Conservation (phyloP, 352 stramenopile species). For the Globisporangium paddicum region DNA sequence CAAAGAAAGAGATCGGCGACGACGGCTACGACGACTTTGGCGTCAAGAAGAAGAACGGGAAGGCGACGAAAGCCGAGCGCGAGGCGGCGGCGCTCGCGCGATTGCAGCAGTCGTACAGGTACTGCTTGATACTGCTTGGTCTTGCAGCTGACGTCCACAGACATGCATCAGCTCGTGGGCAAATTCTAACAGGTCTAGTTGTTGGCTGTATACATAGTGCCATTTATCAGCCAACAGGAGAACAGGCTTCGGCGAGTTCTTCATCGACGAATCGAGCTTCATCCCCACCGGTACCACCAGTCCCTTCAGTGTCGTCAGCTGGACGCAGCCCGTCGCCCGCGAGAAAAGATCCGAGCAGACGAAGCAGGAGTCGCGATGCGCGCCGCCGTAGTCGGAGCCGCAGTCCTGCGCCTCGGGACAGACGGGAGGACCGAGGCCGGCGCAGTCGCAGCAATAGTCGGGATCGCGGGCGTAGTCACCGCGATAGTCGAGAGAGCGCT, state of each 20-base stretch:
- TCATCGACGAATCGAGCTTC: not conserved
- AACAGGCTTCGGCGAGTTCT: not conserved
- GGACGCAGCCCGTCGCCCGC: constrained; percentile 15
- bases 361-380: constrained; percentile 19
- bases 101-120: constrained; percentile 81
- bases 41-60: constrained; percentile 76
- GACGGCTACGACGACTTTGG: constrained; percentile 88
- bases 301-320: not conserved
- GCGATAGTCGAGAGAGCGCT: constrained; percentile 15
- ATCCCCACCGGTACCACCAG: not conserved
- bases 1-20: constrained; percentile 73
- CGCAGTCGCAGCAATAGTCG: constrained; percentile 23
- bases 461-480: constrained; percentile 10
- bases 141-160: no score
- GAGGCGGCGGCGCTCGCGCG: constrained; percentile 78
- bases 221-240: constrained; percentile 32
- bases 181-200: not conserved
- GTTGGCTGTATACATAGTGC: constrained; percentile 18
- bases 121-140: constrained; percentile 14
- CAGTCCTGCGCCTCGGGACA: constrained; percentile 8
- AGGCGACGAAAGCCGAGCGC: constrained; percentile 67
- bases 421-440: constrained; percentile 2
- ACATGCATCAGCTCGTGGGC: no score
- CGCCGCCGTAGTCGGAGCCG: constrained; percentile 25
- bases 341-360: constrained; percentile 21